Percentiles rank a stretch among this genome's conserved stretches.
phyloP scores from a whole-genome alignment of 345 rosid genomes.

The Laguncularia racemosa region DNA sequence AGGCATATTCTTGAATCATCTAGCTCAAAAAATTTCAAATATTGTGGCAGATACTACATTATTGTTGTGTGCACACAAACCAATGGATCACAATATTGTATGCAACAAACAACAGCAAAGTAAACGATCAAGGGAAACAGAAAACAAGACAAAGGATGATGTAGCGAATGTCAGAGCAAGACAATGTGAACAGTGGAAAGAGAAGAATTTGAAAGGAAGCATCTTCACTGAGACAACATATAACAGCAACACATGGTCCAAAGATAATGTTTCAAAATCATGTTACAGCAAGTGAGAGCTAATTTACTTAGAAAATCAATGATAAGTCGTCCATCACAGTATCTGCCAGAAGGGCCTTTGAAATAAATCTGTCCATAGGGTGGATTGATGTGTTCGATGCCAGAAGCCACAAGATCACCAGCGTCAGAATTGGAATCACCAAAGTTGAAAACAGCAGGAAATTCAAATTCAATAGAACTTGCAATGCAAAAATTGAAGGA shows the following conservation, averaged over 20 bases:
- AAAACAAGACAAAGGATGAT: too few relatives aligned
- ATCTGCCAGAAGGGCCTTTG: constrained; percentile 62
- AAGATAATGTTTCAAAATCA: neutral
- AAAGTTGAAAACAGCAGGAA: constrained; percentile 73
- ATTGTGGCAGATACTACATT: too few relatives aligned
- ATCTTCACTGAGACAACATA: too few relatives aligned
- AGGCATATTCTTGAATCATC: too few relatives aligned
- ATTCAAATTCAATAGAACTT: constrained; percentile 38
- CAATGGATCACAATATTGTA: neutral
- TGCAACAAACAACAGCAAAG: neutral
- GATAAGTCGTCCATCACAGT: constrained; percentile 75
- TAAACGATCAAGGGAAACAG: too few relatives aligned
- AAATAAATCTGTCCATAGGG: constrained; percentile 72
- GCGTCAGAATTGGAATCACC: constrained; percentile 95
- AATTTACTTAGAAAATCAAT: constrained; percentile 69
- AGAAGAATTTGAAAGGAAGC: too few relatives aligned
- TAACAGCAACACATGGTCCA: too few relatives aligned
- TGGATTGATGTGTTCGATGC: constrained; percentile 46
- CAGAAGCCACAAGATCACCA: constrained; percentile 66
- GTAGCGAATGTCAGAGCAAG: too few relatives aligned
- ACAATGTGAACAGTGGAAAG: too few relatives aligned
- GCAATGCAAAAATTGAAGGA: constrained; percentile 28
- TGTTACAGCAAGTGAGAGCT: neutral
- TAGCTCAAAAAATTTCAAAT: too few relatives aligned
- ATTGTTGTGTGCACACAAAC: neutral